phyloP scores from a whole-genome alignment of 768 basidiomycete genomes.

The Agrocybe praecox region DNA sequence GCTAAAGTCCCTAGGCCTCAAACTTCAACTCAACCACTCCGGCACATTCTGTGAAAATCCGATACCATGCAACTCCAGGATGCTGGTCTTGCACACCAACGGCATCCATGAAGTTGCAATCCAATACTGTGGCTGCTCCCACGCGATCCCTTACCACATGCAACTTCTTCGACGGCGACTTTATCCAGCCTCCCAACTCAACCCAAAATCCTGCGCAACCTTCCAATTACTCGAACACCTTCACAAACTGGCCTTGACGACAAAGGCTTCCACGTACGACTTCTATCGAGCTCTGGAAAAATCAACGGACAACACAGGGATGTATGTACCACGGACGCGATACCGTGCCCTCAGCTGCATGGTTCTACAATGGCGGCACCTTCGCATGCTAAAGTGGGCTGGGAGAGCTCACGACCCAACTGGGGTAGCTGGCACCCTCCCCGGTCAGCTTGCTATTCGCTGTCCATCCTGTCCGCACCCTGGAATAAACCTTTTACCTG shows the following conservation, averaged over 20 bases:
- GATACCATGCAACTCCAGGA: neutral
- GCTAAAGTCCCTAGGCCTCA: conserved; percentile 1
- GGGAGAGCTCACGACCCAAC: neutral
- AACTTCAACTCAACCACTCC: conserved; percentile 3
- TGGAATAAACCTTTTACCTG: neutral
- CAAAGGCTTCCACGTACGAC: conserved; percentile 7
- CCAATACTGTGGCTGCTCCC: conserved; percentile 11
- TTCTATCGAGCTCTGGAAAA: conserved; percentile 6
- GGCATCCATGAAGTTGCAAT: conserved; percentile 13
- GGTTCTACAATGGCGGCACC: neutral
- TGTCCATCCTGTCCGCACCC: too few relatives aligned
- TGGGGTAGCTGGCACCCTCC: too few relatives aligned
- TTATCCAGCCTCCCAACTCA: neutral
- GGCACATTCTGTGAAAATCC: neutral
- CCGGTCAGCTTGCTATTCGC: too few relatives aligned
- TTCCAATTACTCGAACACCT: conserved; percentile 2
- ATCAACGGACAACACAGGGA: conserved; percentile 4
- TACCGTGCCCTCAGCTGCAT: neutral
- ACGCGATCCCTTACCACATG: neutral
- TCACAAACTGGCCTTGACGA: neutral
- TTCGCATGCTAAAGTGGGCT: neutral
- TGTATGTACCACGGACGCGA: neutral
- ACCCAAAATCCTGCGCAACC: conserved; percentile 2
- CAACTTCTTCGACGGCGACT: conserved; percentile 19
- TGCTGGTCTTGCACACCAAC: conserved; percentile 12